Percentiles rank a stretch among this genome's conserved stretches.
phyloP scores from a whole-genome alignment of 495 filamentous ascomycete species.

The Penicillium pulvis region DNA sequence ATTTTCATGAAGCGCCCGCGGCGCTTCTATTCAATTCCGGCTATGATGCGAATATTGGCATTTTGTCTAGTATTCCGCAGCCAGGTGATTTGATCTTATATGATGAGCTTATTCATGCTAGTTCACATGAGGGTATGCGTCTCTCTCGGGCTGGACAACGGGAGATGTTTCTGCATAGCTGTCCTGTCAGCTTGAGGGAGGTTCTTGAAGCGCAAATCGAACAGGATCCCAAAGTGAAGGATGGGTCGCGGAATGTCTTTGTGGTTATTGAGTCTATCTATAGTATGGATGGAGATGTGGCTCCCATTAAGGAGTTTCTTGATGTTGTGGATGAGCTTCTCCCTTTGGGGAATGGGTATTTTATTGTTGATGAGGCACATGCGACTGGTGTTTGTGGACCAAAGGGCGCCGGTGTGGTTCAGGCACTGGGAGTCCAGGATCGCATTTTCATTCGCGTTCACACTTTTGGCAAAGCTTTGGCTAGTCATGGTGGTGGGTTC shows the following conservation, averaged over 20 bases:
- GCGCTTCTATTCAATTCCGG: constrained; percentile 79
- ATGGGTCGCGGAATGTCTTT: constrained; percentile 51
- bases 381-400: constrained; percentile 67
- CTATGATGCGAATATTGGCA: constrained; percentile 73
- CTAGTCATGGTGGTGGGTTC: constrained; percentile 67
- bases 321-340: constrained; percentile 57
- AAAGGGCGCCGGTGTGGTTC: constrained; percentile 66
- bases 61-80: constrained; percentile 68
- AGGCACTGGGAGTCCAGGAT: constrained; percentile 64
- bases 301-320: constrained; percentile 62
- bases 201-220: constrained; percentile 41
- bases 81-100: constrained; percentile 69
- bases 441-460: constrained; percentile 68
- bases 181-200: constrained; percentile 40
- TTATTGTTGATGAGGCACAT: constrained; percentile 82
- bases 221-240: constrained; percentile 29
- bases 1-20: constrained; percentile 63
- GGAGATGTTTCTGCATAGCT: constrained; percentile 65
- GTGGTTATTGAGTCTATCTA: constrained; percentile 77
- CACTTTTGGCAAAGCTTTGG: constrained; percentile 78
- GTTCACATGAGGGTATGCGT: constrained; percentile 77
- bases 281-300: constrained; percentile 82
- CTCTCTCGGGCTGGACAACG: constrained; percentile 54
- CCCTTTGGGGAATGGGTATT: constrained; percentile 60
- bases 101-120: constrained; percentile 77